phyloP scores from a whole-genome alignment of 2,329 filamentous ascomycete species.

The Paramyrothecium roridum region DNA sequence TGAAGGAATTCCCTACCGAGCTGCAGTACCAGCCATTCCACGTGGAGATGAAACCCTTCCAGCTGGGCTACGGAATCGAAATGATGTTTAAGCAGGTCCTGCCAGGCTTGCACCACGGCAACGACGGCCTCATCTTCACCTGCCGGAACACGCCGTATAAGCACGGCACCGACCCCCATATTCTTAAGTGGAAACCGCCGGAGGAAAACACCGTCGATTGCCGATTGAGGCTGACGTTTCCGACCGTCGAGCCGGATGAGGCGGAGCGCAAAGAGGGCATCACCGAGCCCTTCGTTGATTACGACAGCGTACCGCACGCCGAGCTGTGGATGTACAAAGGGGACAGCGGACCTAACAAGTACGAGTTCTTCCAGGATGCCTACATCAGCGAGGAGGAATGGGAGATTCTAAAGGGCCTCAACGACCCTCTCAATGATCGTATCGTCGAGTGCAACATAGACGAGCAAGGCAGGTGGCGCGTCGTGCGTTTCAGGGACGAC shows the following conservation, averaged over 20 bases:
- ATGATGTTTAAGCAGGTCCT: constrained; percentile 90
- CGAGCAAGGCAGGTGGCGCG: constrained; percentile 72
- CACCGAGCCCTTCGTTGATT: constrained; percentile 67
- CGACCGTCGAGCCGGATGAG: constrained; percentile 63
- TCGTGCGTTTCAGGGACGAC: constrained; percentile 87
- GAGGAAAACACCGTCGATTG: constrained; percentile 96
- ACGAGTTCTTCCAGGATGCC: constrained; percentile 65
- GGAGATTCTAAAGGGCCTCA: constrained; percentile 72
- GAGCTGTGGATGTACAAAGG: constrained; percentile 70
- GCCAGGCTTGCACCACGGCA: constrained; percentile 82
- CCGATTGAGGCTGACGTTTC: constrained; percentile 74
- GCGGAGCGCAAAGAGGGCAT: constrained; percentile 65
- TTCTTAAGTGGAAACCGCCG: constrained; percentile 96
- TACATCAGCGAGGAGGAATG: constrained; percentile 74
- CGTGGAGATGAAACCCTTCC: constrained; percentile 84
- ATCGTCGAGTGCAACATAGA: constrained; percentile 91
- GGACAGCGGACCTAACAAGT: constrained; percentile 46
- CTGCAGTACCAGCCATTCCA: constrained; percentile 70
- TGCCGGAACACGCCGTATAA: constrained; percentile 83
- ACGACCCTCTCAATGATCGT: constrained; percentile 76
- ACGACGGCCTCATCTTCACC: constrained; percentile 98
- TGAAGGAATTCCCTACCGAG: constrained; percentile 67
- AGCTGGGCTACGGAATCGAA: constrained; percentile 82
- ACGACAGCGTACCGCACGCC: constrained; percentile 72
- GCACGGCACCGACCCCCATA: constrained; percentile 87